Evolutionary conservation across 306 rosid genomes (phyloP).

Genomic region (Cucurbita moschata): DNA sequence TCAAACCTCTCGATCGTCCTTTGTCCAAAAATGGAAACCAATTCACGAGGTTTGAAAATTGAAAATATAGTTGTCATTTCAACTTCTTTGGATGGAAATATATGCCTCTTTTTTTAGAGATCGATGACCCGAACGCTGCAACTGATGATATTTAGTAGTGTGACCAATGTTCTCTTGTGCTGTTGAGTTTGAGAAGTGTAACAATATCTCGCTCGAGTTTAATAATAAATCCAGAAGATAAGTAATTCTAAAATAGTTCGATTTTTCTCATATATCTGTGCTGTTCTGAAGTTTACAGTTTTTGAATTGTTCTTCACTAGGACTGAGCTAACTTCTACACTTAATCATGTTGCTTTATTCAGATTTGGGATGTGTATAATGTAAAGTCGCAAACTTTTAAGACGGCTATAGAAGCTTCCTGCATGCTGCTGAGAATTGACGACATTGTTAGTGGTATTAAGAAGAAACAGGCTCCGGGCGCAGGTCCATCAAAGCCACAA

Average conservation of each 20-base stretch:
- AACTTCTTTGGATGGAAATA: not conserved
- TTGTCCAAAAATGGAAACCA: not conserved
- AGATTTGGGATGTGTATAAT: conserved; percentile 58
- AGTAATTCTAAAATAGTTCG: not conserved
- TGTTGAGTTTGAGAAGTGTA: not conserved
- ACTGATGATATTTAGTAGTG: not conserved
- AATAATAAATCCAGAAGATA: not conserved
- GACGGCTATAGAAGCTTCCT: conserved; percentile 96
- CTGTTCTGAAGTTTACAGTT: not conserved
- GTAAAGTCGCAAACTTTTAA: conserved; percentile 94
- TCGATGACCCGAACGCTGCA: not conserved
- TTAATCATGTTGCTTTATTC: not conserved
- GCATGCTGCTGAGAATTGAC: conserved; percentile 95
- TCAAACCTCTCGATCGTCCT: not conserved
- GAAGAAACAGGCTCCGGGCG: conserved; percentile 74
- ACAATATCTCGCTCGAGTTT: not conserved
- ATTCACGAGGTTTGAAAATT: not conserved
- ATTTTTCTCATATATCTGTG: not conserved
- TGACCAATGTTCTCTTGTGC: not conserved
- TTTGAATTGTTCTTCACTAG: not conserved
- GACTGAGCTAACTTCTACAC: not conserved
- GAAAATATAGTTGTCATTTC: not conserved
- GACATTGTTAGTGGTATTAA: conserved; percentile 95
- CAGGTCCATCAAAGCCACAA: conserved; percentile 58
- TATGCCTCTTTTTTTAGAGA: not conserved